Conservation (phyloP, 768 basidiomycete genomes). For the Gloeopeniophorella convolvens region DNA sequence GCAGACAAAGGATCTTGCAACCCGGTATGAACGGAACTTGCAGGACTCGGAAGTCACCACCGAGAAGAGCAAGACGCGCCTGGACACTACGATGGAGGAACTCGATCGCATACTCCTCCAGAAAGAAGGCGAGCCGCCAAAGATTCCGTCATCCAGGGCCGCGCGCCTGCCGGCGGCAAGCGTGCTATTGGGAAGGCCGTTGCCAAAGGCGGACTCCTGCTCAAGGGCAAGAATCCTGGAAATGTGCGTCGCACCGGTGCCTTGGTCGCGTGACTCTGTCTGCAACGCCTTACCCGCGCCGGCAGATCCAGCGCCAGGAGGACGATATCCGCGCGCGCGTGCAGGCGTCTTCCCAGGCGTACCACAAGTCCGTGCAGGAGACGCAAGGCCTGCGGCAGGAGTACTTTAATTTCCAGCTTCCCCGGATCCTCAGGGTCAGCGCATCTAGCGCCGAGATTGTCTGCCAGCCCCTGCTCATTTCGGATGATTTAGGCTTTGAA, state of each 20-base stretch:
- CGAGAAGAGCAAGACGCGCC: constrained; percentile 82
- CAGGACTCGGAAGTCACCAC: constrained; percentile 82
- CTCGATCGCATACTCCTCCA: constrained; percentile 85
- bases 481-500: constrained; percentile 61
- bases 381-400: constrained; percentile 90
- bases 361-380: constrained; percentile 84
- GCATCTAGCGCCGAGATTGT: neutral
- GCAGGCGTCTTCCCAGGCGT: constrained; percentile 80
- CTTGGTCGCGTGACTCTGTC: constrained; percentile 3
- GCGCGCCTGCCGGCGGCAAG: constrained; percentile 60
- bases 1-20: constrained; percentile 87
- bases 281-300: neutral
- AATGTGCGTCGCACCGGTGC: constrained; percentile 43
- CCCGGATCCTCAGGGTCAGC: constrained; percentile 85
- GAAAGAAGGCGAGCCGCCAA: constrained; percentile 92
- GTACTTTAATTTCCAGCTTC: constrained; percentile 96
- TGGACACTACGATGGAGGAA: constrained; percentile 90
- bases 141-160: constrained; percentile 65
- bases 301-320: constrained; percentile 83
- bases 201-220: constrained; percentile 78
- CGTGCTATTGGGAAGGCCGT: constrained; percentile 87
- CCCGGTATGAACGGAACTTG: constrained; percentile 79
- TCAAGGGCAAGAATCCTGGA: constrained; percentile 91
- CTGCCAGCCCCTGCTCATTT: neutral
- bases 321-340: constrained; percentile 87